Percentiles rank a stretch among this genome's conserved stretches.
Conservation (phyloP, 2,329 filamentous ascomycete species). For the Thielaviopsis punctulata region DNA sequence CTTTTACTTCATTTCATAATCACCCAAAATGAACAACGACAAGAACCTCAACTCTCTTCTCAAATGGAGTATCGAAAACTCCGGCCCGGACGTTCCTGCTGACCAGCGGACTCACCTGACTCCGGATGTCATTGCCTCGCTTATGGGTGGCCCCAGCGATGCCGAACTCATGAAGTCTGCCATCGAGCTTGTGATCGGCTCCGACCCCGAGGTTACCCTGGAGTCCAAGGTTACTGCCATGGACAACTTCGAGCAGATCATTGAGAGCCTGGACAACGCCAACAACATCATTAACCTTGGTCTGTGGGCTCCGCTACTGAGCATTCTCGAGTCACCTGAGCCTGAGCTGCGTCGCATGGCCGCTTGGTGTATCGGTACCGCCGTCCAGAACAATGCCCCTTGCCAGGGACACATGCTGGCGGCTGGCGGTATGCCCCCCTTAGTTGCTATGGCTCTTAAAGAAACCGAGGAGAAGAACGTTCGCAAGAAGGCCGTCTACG, state of each 20-base stretch:
- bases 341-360: slow-evolving; percentile 64
- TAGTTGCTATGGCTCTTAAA: slow-evolving; percentile 48
- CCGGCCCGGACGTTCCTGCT: slow-evolving; percentile 19
- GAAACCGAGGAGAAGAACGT: slow-evolving; percentile 44
- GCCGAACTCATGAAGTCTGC: slow-evolving; percentile 79
- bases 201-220: slow-evolving; percentile 43
- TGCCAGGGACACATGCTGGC: slow-evolving; percentile 55
- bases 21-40: slow-evolving; percentile 20
- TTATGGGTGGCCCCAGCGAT: slow-evolving; percentile 76
- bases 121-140: slow-evolving; percentile 51
- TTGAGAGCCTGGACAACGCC: slow-evolving; percentile 88
- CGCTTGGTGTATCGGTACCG: slow-evolving; percentile 87
- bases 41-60: slow-evolving; percentile 55
- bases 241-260: slow-evolving; percentile 86
- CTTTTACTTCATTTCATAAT: background rate
- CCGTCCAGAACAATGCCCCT: slow-evolving; percentile 87
- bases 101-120: slow-evolving; percentile 33
- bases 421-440: slow-evolving; percentile 48
- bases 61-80: slow-evolving; percentile 52
- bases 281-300: slow-evolving; percentile 72
- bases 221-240: slow-evolving; percentile 70
- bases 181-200: slow-evolving; percentile 57
- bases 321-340: slow-evolving; percentile 50
- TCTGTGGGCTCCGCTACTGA: slow-evolving; percentile 68
- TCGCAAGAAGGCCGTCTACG: slow-evolving; percentile 75